phyloP scores from a whole-genome alignment of 176 grass and related monocot genomes.

The Pontederia crassipes region DNA sequence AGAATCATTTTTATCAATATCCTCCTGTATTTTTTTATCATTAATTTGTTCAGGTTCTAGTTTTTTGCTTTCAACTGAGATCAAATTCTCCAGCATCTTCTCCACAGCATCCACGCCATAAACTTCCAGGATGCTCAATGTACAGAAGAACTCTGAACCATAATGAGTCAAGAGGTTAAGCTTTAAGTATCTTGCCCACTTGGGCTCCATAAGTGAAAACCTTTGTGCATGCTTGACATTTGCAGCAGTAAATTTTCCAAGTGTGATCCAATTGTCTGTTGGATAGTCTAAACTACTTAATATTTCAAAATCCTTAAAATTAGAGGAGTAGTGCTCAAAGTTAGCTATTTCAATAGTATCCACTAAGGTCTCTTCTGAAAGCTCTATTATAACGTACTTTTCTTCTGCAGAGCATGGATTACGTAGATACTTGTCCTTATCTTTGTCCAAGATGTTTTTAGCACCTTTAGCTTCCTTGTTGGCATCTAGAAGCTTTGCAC shows the following conservation, averaged over 20 bases:
- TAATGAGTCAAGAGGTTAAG: slow-evolving; percentile 83
- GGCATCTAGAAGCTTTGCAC: slow-evolving; percentile 68
- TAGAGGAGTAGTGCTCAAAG: slow-evolving; percentile 94
- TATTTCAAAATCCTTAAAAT: slow-evolving; percentile 77
- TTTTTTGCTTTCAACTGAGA: slow-evolving; percentile 65
- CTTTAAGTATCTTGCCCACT: slow-evolving; percentile 87
- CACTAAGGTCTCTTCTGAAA: slow-evolving; percentile 98
- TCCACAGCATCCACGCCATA: slow-evolving; percentile 98
- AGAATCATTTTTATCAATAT: slow-evolving; percentile 32
- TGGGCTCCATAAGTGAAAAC: slow-evolving; percentile 60
- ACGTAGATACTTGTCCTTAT: slow-evolving; percentile 87
- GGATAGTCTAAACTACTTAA: slow-evolving; percentile 72
- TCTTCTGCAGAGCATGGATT: slow-evolving; percentile 89
- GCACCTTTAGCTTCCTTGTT: slow-evolving; percentile 98
- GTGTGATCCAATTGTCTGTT: slow-evolving; percentile 65
- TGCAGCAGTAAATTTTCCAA: slow-evolving; percentile 61
- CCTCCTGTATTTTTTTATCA: slow-evolving; percentile 43
- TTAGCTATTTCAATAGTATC: slow-evolving; percentile 75
- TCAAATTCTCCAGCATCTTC: slow-evolving; percentile 91
- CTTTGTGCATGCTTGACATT: slow-evolving; percentile 67
- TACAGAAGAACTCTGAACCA: slow-evolving; percentile 91
- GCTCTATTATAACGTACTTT: slow-evolving; percentile 86
- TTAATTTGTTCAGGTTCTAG: slow-evolving; percentile 39
- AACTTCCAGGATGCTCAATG: slow-evolving; percentile 78
- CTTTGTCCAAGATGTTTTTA: slow-evolving; percentile 89